Evolutionary conservation across 306 rosid genomes (phyloP), one percentile per base, ranked within the genome.

Genomic region (Cucumis melo): DNA sequence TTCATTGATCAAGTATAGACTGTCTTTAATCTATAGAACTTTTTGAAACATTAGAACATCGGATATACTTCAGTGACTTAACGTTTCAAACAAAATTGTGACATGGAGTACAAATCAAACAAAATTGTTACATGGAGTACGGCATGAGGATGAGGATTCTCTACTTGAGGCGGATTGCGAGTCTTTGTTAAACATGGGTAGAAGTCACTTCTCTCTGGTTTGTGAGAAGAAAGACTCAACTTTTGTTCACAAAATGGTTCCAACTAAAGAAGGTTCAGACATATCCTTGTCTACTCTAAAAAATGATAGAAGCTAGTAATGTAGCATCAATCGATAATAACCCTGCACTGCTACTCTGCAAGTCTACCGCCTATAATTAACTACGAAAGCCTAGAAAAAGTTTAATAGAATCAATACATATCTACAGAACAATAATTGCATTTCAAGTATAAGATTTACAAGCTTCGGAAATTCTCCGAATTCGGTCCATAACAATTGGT

Each of bases 401-500:
- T 5, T 13, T 23, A 10, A 4, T 13, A 62, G 13, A 34, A 19
- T 19, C 32, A 36, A 59, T 23, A 34, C 21, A 63, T 34, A 51
- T 51, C 20, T 27, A 73, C 42, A 41, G 36, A 71, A 71, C 8
- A 71, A 57, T 2, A 46, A 12, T 61, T 17, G 1, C 29, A 77
- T 42, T 83, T 90, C 80, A 91, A 82, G 85, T 61, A 59, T 79
- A 83, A 80, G 86, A 89, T 82, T 88, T 84, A 81, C 88, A 66
- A 15, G 79, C 66, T 63, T 85, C 81, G 76, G 86, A 74, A 79
- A 92, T 78, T 82, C 81, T 87, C 87, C 87, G 83, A 68, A 95
- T 83, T 74, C 97, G 91, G 74, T 89, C 87, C 87, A 92, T 83
- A 63, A 90, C 87, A 66, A 86, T 87, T 68, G 89, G 90, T 78